These are phyloP conservation scores for Sinapis alba DNA, from an alignment of 441 rosid genomes.

Conservation along the genomic window DNA sequence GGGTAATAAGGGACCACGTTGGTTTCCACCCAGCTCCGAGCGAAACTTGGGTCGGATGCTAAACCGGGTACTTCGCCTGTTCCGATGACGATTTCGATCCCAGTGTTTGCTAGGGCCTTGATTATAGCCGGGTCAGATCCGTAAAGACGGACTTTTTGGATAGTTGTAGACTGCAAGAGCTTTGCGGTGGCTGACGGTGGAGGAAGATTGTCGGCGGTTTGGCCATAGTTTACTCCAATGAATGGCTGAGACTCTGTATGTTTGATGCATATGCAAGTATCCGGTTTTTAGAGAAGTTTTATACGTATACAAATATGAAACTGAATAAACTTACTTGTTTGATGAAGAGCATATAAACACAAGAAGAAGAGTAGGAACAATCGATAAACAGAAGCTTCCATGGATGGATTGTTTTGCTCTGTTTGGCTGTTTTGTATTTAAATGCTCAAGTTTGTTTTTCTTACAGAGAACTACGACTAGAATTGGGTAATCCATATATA, in stretches of 20 bases:
- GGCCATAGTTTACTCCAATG: slow-evolving; percentile 84
- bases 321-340: slow-evolving; percentile 30
- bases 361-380: slow-evolving; percentile 29
- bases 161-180: slow-evolving; percentile 77
- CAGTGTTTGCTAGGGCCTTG: slow-evolving; percentile 78
- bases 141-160: slow-evolving; percentile 72
- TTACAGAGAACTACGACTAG: neutral
- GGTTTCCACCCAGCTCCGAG: slow-evolving; percentile 61
- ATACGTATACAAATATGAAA: neutral
- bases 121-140: slow-evolving; percentile 78
- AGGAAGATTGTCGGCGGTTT: slow-evolving; percentile 81
- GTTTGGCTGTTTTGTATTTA: neutral
- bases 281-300: neutral
- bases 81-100: slow-evolving; percentile 73
- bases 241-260: slow-evolving; percentile 73
- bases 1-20: slow-evolving; percentile 80
- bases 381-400: slow-evolving; percentile 36
- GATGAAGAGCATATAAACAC: slow-evolving; percentile 23
- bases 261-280: neutral
- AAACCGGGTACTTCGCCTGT: slow-evolving; percentile 69
- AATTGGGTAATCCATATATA: slow-evolving; percentile 23
- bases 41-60: slow-evolving; percentile 67
- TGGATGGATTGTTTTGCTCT: slow-evolving; percentile 14
- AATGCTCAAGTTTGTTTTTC: slow-evolving; percentile 15
- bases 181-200: slow-evolving; percentile 69